These are phyloP conservation scores for Fistulinella cinereoalba DNA, from an alignment of 1,284 basidiomycete species.

Conservation along the genomic window DNA sequence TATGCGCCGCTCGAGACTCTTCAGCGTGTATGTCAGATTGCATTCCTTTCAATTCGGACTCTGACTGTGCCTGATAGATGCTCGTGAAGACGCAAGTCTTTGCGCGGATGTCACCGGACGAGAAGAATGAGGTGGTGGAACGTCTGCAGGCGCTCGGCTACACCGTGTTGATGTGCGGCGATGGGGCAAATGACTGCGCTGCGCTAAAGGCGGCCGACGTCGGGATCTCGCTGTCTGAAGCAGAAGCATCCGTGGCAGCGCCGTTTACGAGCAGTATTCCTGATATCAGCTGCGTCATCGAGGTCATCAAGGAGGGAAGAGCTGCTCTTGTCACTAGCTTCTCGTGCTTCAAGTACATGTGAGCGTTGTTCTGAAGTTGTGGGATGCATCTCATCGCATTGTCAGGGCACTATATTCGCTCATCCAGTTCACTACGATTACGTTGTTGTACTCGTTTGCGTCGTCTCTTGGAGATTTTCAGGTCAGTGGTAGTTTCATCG, in stretches of 20 bases:
- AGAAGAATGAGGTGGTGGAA: slow-evolving; percentile 98
- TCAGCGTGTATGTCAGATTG: slow-evolving; percentile 65
- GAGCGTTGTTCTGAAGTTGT: slow-evolving; percentile 32
- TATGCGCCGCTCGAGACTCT: slow-evolving; percentile 91
- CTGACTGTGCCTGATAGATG: slow-evolving; percentile 59
- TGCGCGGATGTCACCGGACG: slow-evolving; percentile 98
- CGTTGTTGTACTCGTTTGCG: slow-evolving; percentile 93
- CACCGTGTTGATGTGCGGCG: slow-evolving; percentile 97
- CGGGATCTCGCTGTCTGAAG: slow-evolving; percentile 94
- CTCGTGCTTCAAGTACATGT: slow-evolving; percentile 99
- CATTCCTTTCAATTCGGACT: neutral
- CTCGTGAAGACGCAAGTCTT: slow-evolving; percentile 98
- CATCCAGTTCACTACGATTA: slow-evolving; percentile 88
- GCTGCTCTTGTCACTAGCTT: slow-evolving; percentile 97
- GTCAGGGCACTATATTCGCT: slow-evolving; percentile 81
- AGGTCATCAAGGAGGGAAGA: slow-evolving; percentile 94
- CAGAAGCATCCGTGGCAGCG: slow-evolving; percentile 98
- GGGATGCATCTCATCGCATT: slow-evolving; percentile 12
- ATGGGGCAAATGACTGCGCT: slow-evolving; percentile 98
- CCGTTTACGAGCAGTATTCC: slow-evolving; percentile 94
- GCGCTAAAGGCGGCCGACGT: slow-evolving; percentile 99
- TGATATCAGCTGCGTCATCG: slow-evolving; percentile 95
- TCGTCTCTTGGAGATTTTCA: slow-evolving; percentile 97
- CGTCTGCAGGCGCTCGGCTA: slow-evolving; percentile 91
- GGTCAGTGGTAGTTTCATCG: slow-evolving; percentile 43